Base-by-base conservation (phyloP, 2,329 filamentous ascomycete genomes). In the Cordyceps pruinosa region DNA sequence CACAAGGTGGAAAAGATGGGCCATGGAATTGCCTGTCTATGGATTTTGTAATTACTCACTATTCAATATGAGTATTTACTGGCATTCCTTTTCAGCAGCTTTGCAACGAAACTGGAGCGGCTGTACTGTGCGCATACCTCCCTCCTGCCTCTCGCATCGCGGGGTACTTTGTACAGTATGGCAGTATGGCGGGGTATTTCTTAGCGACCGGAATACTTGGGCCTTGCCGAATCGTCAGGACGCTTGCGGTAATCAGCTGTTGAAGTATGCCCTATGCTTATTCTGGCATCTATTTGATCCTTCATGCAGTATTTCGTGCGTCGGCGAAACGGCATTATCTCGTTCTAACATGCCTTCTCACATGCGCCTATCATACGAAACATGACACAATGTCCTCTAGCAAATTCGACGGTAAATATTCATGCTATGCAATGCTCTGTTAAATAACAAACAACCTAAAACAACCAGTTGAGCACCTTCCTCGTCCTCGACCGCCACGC, bases 381-480 rank as follows among this genome's bases (percentile, higher is more conserved):
- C n/a, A n/a, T n/a, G n/a, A n/a, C n/a, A n/a, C 28, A 32, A 5
- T 15, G 34, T 41, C 5, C n/a, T 41, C 5, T 41, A 41, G 13
- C 17, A 41, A 32, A 32, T 6, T 6, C 30, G 30, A 32, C 30
- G 30, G 32, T 35, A 39, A 44, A 52, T 25, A 35, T 52, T 44
- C 39, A 44, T 23, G 39, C 49, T 52, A 34, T n/a, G 49, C 39
- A 50, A 53, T 53, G 49, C 32, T 28, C 45, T 45, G 48, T 5
- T 12, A 9, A 45, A 34, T 12, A 30, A 13, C 5, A 15, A 12
- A 37, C 8, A 23, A n/a, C 8, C 23, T 32, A 57, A 52, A 57
- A 57, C 41, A 57, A 12, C 54, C 54, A 57, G 30, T 57, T 49
- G 13, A 57, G 37, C 26, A 50, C 46, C 21, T 32, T 48, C 25